phyloP scores from a whole-genome alignment of 345 rosid species.

The Eucalyptus marginata region DNA sequence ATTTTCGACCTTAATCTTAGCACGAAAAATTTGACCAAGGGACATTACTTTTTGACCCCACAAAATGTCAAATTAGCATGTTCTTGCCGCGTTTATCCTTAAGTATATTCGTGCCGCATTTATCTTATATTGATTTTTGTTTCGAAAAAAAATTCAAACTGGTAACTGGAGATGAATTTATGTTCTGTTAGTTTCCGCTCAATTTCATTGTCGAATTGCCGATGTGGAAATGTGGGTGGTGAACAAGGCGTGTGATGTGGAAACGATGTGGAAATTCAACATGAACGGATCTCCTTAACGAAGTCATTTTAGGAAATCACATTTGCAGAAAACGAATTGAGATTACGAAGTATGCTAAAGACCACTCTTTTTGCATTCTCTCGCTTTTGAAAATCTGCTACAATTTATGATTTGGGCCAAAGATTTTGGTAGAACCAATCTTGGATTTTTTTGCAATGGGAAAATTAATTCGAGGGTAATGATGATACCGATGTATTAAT shows the following conservation, averaged over 20 bases:
- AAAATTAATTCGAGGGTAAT: neutral
- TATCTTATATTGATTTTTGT: neutral
- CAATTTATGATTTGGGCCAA: neutral
- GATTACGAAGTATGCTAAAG: neutral
- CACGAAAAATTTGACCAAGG: neutral
- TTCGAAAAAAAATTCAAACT: neutral
- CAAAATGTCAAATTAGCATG: neutral
- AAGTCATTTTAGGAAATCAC: neutral
- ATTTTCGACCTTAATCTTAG: neutral
- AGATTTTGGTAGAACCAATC: neutral
- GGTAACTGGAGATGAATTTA: accelerated
- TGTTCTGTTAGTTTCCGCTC: neutral
- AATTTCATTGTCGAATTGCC: accelerated
- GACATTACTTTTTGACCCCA: neutral
- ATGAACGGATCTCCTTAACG: neutral
- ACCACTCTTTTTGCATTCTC: neutral
- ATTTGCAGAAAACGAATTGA: accelerated
- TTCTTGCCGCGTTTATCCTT: accelerated
- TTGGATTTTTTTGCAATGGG: neutral
- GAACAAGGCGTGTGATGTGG: neutral
- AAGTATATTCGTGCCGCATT: too few relatives aligned
- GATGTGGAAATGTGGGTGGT: accelerated
- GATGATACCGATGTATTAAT: accelerated
- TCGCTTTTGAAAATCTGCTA: neutral
- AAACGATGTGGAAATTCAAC: neutral